Evolutionary conservation across 768 basidiomycete genomes (phyloP).

Genomic region (Agrocybe praecox): DNA sequence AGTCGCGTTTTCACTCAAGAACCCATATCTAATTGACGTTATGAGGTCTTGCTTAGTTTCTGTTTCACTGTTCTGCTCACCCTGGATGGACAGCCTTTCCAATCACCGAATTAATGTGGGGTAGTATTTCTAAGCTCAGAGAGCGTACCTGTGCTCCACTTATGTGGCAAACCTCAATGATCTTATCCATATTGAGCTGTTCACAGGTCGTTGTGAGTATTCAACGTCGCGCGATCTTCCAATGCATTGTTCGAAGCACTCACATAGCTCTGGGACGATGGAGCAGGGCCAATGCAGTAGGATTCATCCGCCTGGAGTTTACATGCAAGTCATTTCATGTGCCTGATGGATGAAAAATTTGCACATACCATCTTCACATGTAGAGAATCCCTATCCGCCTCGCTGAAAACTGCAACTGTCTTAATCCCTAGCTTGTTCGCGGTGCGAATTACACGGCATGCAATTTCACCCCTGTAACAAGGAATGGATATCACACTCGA

Average conservation of each 20-base stretch:
- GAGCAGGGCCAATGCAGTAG: constrained; percentile 92
- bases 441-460: constrained; percentile 92
- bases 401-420: constrained; percentile 92
- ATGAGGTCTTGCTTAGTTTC: neutral
- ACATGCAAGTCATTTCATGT: neutral
- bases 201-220: neutral
- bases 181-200: constrained; percentile 86
- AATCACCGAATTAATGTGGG: neutral
- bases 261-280: constrained; percentile 88
- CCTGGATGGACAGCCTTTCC: constrained; percentile 90
- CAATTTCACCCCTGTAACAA: constrained; percentile 82
- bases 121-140: neutral
- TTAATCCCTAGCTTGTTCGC: constrained; percentile 85
- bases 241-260: constrained; percentile 28
- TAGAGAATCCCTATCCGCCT: constrained; percentile 78
- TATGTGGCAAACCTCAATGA: constrained; percentile 77
- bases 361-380: constrained; percentile 76
- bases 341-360: neutral
- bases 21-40: constrained; percentile 65
- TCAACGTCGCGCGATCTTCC: neutral
- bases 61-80: constrained; percentile 33
- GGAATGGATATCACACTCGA: neutral
- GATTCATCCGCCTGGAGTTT: constrained; percentile 73
- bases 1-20: constrained; percentile 87
- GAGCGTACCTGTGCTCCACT: constrained; percentile 81